Evolutionary conservation across 2,329 filamentous ascomycete species (phyloP).

Genomic region (Pseudogymnoascus sp.): DNA sequence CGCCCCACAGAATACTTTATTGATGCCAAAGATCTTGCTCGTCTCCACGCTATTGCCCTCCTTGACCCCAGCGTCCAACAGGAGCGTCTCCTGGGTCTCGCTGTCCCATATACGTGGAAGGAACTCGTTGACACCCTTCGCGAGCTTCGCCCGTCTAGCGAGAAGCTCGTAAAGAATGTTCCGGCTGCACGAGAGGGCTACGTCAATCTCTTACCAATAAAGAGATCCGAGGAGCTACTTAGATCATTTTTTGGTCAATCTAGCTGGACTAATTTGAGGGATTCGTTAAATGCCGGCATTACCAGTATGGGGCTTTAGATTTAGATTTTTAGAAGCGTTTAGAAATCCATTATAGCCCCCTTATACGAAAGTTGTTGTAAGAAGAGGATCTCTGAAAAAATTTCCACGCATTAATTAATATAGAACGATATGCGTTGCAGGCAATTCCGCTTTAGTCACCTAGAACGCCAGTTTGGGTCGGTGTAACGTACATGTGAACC

Average conservation of each 20-base stretch:
- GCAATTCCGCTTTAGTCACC: no score
- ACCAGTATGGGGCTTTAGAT: not conserved
- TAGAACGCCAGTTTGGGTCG: constrained; percentile 12
- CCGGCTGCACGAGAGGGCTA: no score
- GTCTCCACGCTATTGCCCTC: not conserved
- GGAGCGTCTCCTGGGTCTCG: not conserved
- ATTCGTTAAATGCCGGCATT: not conserved
- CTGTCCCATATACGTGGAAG: not conserved
- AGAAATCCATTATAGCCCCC: no score
- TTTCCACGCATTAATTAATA: no score
- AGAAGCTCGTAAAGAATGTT: not conserved
- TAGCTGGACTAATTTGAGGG: not conserved
- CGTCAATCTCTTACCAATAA: no score
- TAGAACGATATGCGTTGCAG: no score
- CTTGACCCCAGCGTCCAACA: not conserved
- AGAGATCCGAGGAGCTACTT: not conserved
- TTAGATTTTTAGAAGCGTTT: no score
- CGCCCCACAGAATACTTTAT: not conserved
- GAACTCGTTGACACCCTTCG: not conserved
- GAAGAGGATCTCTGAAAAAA: no score
- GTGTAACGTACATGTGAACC: not conserved
- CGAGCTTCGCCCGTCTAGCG: not conserved
- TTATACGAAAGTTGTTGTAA: no score
- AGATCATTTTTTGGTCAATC: not conserved
- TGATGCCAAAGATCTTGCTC: not conserved